Percentiles rank a stretch among this genome's conserved stretches.
phyloP scores from a whole-genome alignment of 352 stramenopile species.

The Globisporangium nunn region DNA sequence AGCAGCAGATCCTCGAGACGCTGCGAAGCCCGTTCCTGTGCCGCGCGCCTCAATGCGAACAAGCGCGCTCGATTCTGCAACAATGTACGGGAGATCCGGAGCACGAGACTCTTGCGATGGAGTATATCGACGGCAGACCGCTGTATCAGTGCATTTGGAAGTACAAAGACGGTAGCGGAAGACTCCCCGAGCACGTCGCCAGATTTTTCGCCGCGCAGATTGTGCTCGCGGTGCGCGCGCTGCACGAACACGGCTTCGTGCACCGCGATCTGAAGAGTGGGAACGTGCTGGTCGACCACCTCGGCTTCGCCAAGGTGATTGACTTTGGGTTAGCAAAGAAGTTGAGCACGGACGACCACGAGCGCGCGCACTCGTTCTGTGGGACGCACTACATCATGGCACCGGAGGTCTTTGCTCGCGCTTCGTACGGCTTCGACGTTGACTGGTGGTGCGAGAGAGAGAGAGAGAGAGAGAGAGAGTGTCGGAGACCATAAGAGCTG shows the following conservation, averaged over 20 bases:
- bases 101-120: slow-evolving; percentile 31
- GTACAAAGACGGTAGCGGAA: slow-evolving; percentile 20
- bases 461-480: too few relatives aligned
- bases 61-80: not conserved
- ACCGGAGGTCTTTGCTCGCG: slow-evolving; percentile 46
- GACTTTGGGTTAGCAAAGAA: slow-evolving; percentile 68
- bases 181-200: slow-evolving; percentile 45
- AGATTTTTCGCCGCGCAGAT: slow-evolving; percentile 64
- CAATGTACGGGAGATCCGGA: slow-evolving; percentile 12
- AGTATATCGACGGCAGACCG: slow-evolving; percentile 49
- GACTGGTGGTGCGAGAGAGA: slow-evolving; percentile 61
- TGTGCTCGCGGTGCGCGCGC: slow-evolving; percentile 42
- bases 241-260: slow-evolving; percentile 51
- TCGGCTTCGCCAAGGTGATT: slow-evolving; percentile 49
- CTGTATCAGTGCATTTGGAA: slow-evolving; percentile 73
- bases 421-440: slow-evolving; percentile 25
- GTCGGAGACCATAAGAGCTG: not conserved
- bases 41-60: slow-evolving; percentile 8
- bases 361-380: slow-evolving; percentile 36
- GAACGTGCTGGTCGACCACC: slow-evolving; percentile 46
- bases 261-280: slow-evolving; percentile 80
- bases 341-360: slow-evolving; percentile 1
- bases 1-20: slow-evolving; percentile 38
- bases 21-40: slow-evolving; percentile 41
- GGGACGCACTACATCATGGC: slow-evolving; percentile 77